These are phyloP conservation scores for Cladosporium sp. DNA, from an alignment of 2,329 filamentous ascomycete genomes.

Conservation along the genomic window DNA sequence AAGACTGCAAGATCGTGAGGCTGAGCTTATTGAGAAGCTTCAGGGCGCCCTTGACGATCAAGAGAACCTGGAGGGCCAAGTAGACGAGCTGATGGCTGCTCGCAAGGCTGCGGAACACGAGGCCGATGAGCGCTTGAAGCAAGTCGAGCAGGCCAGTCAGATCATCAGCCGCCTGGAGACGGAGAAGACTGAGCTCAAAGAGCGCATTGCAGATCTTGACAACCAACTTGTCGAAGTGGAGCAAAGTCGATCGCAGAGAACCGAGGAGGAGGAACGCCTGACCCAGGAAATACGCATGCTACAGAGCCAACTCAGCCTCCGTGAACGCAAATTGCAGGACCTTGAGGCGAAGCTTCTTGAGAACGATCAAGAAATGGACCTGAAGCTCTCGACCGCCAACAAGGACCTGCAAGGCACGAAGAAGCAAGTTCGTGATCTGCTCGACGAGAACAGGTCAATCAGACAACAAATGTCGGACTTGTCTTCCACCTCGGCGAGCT, in stretches of 20 bases:
- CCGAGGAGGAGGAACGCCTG: conserved; percentile 70
- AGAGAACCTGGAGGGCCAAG: conserved; percentile 86
- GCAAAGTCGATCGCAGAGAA: conserved; percentile 66
- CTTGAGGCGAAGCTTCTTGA: conserved; percentile 79
- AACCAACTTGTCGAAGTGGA: conserved; percentile 66
- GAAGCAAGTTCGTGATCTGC: conserved; percentile 69
- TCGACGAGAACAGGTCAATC: conserved; percentile 75
- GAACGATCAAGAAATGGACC: conserved; percentile 81
- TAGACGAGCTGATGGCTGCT: conserved; percentile 81
- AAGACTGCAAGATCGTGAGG: conserved; percentile 85
- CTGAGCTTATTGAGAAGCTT: conserved; percentile 88
- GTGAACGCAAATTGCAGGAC: conserved; percentile 85
- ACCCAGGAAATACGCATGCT: conserved; percentile 86
- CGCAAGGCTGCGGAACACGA: conserved; percentile 88
- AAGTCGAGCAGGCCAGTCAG: conserved; percentile 86
- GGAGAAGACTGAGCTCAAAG: conserved; percentile 73
- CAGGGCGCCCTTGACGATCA: conserved; percentile 90
- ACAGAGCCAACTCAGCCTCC: conserved; percentile 81
- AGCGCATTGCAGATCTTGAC: conserved; percentile 66
- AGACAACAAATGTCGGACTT: conserved; percentile 82
- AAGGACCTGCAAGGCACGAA: conserved; percentile 76
- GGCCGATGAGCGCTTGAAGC: conserved; percentile 69
- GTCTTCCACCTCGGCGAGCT: conserved; percentile 87
- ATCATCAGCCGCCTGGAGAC: conserved; percentile 82
- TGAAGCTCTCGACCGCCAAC: conserved; percentile 72